phyloP scores from a whole-genome alignment of 169 alveolate species.

The Plasmodium chabaudi region DNA sequence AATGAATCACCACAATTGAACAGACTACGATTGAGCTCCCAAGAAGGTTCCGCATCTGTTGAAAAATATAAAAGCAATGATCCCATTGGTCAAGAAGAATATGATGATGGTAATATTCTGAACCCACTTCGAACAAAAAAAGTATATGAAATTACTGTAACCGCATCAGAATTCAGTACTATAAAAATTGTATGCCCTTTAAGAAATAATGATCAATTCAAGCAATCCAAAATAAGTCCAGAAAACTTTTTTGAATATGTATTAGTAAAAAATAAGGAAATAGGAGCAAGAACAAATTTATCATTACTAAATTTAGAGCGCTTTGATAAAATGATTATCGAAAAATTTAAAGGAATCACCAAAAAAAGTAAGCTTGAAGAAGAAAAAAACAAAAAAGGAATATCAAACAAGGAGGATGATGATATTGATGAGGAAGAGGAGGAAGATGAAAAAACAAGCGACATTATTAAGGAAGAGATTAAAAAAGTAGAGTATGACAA shows the following conservation, averaged over 20 bases:
- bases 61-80: too few relatives aligned
- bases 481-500: conserved; percentile 26
- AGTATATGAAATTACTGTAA: conserved; percentile 30
- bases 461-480: not conserved
- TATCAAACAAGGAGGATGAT: not conserved
- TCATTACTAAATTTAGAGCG: too few relatives aligned
- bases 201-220: conserved; percentile 26
- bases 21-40: too few relatives aligned
- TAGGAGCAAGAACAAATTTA: not conserved
- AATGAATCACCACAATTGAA: too few relatives aligned
- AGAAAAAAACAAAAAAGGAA: not conserved
- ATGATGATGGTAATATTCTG: conserved; percentile 17
- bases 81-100: not conserved
- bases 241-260: conserved; percentile 74
- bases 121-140: conserved; percentile 60
- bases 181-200: conserved; percentile 50
- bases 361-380: not conserved
- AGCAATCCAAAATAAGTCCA: conserved; percentile 62
- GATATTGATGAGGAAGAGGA: not conserved
- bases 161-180: conserved; percentile 48
- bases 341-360: too few relatives aligned
- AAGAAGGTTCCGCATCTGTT: too few relatives aligned
- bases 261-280: conserved; percentile 1
- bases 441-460: not conserved
- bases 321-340: too few relatives aligned